Conservation (phyloP, 1,284 basidiomycete species). For the Pyrrhoderma noxium region DNA sequence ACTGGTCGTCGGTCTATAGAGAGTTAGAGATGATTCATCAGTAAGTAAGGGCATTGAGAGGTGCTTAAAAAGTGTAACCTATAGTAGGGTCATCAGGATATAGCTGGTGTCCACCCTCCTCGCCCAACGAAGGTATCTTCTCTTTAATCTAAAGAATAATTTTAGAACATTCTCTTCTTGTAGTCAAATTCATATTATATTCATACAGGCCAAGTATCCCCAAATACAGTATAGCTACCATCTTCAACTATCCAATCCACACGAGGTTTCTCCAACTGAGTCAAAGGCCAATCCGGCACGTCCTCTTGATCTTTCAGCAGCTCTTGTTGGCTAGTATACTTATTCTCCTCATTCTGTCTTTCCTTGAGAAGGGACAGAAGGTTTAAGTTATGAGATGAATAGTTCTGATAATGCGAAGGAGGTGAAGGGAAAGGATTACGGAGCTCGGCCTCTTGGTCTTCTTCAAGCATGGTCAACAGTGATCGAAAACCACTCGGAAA, state of each 20-base stretch:
- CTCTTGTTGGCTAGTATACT: constrained; percentile 39
- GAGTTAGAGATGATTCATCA: background rate
- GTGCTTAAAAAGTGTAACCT: constrained; percentile 33
- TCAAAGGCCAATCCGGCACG: constrained; percentile 64
- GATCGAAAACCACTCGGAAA: background rate
- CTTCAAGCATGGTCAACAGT: constrained; percentile 40
- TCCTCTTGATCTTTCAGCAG: constrained; percentile 59
- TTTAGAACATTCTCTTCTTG: background rate
- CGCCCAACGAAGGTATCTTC: constrained; percentile 62
- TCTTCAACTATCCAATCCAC: constrained; percentile 75
- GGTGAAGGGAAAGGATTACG: constrained; percentile 78
- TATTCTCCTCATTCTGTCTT: constrained; percentile 27
- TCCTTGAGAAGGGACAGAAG: constrained; percentile 52
- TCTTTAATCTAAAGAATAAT: constrained; percentile 55
- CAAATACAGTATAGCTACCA: constrained; percentile 65
- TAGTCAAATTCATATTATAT: background rate
- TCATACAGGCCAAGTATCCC: constrained; percentile 74
- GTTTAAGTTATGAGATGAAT: constrained; percentile 60
- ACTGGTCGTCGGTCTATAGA: constrained; percentile 65
- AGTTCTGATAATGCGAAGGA: constrained; percentile 68
- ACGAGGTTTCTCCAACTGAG: constrained; percentile 68
- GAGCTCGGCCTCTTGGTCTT: constrained; percentile 63
- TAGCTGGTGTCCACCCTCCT: constrained; percentile 62
- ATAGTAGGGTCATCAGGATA: constrained; percentile 62
- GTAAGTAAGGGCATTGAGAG: background rate